Conservation (phyloP, 768 basidiomycete genomes). For the Suillus cothurnatus region DNA sequence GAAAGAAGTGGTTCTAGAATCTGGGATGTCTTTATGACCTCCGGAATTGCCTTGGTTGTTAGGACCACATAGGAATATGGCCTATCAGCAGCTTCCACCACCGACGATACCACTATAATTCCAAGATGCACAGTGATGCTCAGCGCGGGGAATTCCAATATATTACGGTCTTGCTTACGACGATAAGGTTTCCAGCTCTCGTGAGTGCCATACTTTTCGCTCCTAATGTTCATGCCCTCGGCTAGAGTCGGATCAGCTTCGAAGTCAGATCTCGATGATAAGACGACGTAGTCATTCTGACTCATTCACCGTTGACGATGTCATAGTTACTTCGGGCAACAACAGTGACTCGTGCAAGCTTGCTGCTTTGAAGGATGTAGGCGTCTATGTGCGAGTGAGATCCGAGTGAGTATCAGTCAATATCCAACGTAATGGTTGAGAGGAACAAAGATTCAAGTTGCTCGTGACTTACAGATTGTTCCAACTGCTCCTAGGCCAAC, state of each 20-base stretch:
- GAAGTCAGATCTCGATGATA: no score
- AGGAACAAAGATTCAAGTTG: neutral
- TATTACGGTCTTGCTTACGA: neutral
- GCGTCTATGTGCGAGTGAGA: slow-evolving; percentile 43
- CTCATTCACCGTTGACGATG: slow-evolving; percentile 34
- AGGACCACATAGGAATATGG: slow-evolving; percentile 67
- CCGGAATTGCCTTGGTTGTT: slow-evolving; percentile 73
- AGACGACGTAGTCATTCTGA: neutral
- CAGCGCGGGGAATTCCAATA: neutral
- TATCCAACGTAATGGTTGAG: neutral
- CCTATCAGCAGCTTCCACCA: slow-evolving; percentile 60
- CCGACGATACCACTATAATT: slow-evolving; percentile 53
- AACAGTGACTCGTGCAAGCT: slow-evolving; percentile 61
- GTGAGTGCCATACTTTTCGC: slow-evolving; percentile 3
- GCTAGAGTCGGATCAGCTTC: slow-evolving; percentile 32
- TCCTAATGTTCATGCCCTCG: slow-evolving; percentile 57
- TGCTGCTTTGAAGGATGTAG: slow-evolving; percentile 40
- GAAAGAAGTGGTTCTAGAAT: slow-evolving; percentile 60
- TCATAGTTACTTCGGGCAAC: slow-evolving; percentile 75
- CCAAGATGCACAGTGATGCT: neutral
- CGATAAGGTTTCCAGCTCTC: slow-evolving; percentile 5
- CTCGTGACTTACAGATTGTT: slow-evolving; percentile 53
- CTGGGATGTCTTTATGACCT: slow-evolving; percentile 55
- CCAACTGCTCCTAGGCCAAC: slow-evolving; percentile 73
- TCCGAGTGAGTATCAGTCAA: neutral